Conservation (phyloP, 2,329 filamentous ascomycete species). For the Aspergillus sp. region DNA sequence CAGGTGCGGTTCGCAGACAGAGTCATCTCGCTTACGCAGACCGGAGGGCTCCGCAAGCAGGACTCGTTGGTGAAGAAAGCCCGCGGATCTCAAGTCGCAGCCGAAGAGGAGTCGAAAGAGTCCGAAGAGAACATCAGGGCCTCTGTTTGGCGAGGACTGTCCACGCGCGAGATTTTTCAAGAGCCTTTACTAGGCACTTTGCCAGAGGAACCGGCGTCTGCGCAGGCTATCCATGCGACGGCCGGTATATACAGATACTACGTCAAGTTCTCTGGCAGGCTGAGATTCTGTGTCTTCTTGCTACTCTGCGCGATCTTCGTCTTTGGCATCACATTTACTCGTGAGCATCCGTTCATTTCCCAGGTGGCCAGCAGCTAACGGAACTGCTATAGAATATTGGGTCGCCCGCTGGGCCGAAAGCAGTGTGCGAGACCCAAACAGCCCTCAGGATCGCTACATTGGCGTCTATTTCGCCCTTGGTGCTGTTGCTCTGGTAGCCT, state of each 20-base stretch:
- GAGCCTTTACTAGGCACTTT: background rate
- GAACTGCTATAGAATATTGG: background rate
- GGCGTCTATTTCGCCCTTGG: background rate
- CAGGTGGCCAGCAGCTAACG: background rate
- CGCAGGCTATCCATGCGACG: background rate
- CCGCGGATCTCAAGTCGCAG: too few relatives aligned
- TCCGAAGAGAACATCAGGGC: too few relatives aligned
- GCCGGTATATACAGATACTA: background rate
- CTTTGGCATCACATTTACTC: background rate
- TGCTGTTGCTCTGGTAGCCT: background rate
- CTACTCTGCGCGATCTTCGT: background rate
- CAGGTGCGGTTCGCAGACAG: background rate
- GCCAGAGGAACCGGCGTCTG: background rate
- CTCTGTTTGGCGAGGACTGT: too few relatives aligned
- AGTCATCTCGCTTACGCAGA: background rate
- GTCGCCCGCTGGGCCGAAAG: background rate
- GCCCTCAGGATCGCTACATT: background rate
- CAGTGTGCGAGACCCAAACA: background rate
- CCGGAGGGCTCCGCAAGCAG: background rate
- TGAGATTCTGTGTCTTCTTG: background rate
- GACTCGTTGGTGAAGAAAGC: background rate
- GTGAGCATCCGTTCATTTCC: background rate
- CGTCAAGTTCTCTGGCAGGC: background rate
- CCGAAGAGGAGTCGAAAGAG: too few relatives aligned
- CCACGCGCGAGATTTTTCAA: background rate